Base-by-base conservation (phyloP, 2,329 filamentous ascomycete species). In the Elsinoe ampelina region DNA sequence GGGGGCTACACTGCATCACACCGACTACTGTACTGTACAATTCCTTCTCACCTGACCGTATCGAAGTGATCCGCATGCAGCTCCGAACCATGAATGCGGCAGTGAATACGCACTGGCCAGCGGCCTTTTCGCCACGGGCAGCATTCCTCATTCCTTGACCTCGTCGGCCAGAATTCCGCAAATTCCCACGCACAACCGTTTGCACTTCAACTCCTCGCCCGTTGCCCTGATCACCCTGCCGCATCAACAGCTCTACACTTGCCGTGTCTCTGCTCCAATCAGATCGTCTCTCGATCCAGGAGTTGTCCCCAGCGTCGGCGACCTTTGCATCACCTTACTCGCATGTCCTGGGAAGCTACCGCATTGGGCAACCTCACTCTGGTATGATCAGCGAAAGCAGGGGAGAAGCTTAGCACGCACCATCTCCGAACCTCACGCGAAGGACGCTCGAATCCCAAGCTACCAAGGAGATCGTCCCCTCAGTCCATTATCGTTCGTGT, bases 391-490 rank as follows among this genome's bases (percentile, higher is more conserved):
- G 48, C 48, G 22, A 39, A 52, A 52, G 48, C 48, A 52, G 48
- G 48, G 48, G 48, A 52, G 48, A 52, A 52, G 48, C 35, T 52
- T 38, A 52, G 26, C 26, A 35, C 30, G n/a, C 19, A 52, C 32
- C 17, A 38, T 52, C 48, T 52, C 35, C 32, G 48, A 36, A 26
- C 26, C 6, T 52, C 32, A 35, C 34, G 48, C 48, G 34, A 52
- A 39, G 32, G 45, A 35, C 22, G 41, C n/a, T 22, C 26, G 13
- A 22, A 26, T 26, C 20, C 45, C 48, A 52, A 11, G 5, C 47
- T 51, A 51, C 45, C 45, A 50, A 50, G 45, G 26, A 50, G 45
- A 50, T 50, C 45, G 45, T 50, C 48, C 48, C 32, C 15, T 19
- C 26, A 52, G 15, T 39, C 32, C 11, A 38, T 5, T 34, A 50